Percentiles rank a stretch among this genome's conserved stretches.
Conservation (phyloP, 2,329 filamentous ascomycete genomes). For the Ophiognomonia clavigignenti-juglandacearum region DNA sequence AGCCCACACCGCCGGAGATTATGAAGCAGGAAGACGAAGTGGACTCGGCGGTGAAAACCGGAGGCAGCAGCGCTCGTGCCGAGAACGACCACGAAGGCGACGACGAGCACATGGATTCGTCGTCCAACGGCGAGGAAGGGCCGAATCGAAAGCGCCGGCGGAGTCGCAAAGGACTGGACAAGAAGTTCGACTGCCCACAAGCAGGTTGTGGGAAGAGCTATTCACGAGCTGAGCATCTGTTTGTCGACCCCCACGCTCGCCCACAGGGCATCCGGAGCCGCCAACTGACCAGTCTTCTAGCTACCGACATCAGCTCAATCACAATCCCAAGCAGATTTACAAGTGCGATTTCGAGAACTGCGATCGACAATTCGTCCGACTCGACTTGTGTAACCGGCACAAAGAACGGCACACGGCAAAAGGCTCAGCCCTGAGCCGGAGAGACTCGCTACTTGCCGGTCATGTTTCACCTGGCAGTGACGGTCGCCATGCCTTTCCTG, state of each 20-base stretch:
- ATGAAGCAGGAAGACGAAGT: constrained; percentile 35
- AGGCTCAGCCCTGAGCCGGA: constrained; percentile 70
- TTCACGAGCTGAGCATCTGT: constrained; percentile 92
- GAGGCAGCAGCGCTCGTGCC: constrained; percentile 29
- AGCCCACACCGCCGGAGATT: constrained; percentile 33
- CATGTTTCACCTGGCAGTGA: constrained; percentile 42
- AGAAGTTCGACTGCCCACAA: constrained; percentile 78
- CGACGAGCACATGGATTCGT: constrained; percentile 39
- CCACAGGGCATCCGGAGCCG: not conserved
- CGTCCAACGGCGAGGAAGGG: constrained; percentile 46
- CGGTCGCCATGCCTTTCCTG: constrained; percentile 33
- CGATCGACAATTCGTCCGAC: constrained; percentile 83
- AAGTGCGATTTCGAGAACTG: constrained; percentile 90
- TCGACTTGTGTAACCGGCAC: constrained; percentile 85
- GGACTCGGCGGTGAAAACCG: constrained; percentile 36
- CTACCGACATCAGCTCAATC: constrained; percentile 91
- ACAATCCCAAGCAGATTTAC: constrained; percentile 93
- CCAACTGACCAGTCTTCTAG: constrained; percentile 33
- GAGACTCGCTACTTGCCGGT: constrained; percentile 57
- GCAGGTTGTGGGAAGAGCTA: constrained; percentile 94
- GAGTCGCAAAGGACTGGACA: constrained; percentile 74
- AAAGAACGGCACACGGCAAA: constrained; percentile 76
- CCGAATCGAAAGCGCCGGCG: constrained; percentile 58
- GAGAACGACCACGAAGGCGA: constrained; percentile 34
- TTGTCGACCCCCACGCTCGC: constrained; percentile 33